Conservation (phyloP, 768 basidiomycete species). For the Chlorophyllum brunneum region DNA sequence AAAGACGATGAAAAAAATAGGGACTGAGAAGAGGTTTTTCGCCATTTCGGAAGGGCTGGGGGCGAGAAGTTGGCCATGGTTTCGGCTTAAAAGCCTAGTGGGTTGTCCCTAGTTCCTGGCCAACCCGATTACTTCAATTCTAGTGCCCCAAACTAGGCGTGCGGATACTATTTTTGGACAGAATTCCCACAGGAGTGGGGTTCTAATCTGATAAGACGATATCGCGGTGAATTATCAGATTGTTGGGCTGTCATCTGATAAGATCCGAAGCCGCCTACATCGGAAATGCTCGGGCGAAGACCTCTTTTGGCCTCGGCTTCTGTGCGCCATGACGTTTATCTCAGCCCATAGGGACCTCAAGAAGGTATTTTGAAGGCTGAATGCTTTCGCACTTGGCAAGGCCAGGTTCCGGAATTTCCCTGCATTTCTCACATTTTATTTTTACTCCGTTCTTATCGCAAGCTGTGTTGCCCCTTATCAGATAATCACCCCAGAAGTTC, state of each 20-base stretch:
- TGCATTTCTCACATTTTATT: neutral
- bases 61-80: neutral
- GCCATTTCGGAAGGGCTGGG: constrained; percentile 42
- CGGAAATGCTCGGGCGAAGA: neutral
- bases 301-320: too few relatives aligned
- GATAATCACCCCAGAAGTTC: constrained; percentile 5
- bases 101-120: constrained; percentile 4
- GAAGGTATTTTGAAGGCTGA: neutral
- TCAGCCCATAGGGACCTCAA: too few relatives aligned
- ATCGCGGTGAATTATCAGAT: constrained; percentile 19
- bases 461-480: constrained; percentile 5
- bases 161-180: neutral
- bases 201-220: constrained; percentile 10
- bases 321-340: too few relatives aligned
- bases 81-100: constrained; percentile 5
- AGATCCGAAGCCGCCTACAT: too few relatives aligned
- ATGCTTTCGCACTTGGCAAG: neutral
- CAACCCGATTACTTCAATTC: neutral
- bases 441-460: constrained; percentile 3
- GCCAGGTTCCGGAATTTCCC: neutral
- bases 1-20: constrained; percentile 96
- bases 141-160: neutral
- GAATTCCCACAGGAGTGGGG: neutral
- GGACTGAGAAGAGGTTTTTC: constrained; percentile 77
- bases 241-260: constrained; percentile 11